A percentile compares a stretch with the other conserved stretches of the same genome.
Evolutionary conservation across 306 rosid genomes (phyloP).

Genomic region (Malus asiatica): DNA sequence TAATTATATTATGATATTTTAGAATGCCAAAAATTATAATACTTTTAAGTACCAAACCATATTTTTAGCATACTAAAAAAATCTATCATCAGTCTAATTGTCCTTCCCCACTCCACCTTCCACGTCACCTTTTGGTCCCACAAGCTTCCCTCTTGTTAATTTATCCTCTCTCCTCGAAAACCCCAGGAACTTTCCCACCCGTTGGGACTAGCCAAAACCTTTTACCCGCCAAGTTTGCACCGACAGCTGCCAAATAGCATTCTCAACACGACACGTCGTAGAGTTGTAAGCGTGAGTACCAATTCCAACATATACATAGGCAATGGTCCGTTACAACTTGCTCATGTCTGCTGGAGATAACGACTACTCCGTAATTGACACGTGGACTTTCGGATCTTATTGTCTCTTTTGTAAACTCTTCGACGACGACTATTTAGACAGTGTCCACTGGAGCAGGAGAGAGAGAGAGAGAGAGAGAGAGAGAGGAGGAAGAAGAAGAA

Average conservation of each 20-base stretch:
- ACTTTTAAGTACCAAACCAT: no score
- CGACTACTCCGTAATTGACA: slow-evolving; percentile 17
- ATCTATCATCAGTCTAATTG: background rate
- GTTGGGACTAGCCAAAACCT: background rate
- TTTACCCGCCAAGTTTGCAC: background rate
- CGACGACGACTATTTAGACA: slow-evolving; percentile 9
- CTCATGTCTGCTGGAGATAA: background rate
- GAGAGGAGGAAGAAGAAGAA: background rate
- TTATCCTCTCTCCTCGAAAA: slow-evolving; percentile 11
- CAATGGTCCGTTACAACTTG: background rate
- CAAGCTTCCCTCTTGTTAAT: background rate
- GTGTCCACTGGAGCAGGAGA: slow-evolving; percentile 2
- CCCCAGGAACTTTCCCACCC: background rate
- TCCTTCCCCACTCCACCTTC: slow-evolving; percentile 14
- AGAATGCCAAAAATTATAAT: no score
- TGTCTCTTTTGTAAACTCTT: background rate
- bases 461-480: background rate
- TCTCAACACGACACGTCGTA: slow-evolving; percentile 5
- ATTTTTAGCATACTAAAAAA: no score
- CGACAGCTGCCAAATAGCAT: background rate
- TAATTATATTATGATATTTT: no score
- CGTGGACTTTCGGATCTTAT: slow-evolving; percentile 14
- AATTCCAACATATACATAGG: background rate
- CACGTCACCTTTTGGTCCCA: slow-evolving; percentile 18
- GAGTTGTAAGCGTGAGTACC: background rate